phyloP scores from a whole-genome alignment of 371 early-diverging fungal species.

The Haplosporangium sp. region DNA sequence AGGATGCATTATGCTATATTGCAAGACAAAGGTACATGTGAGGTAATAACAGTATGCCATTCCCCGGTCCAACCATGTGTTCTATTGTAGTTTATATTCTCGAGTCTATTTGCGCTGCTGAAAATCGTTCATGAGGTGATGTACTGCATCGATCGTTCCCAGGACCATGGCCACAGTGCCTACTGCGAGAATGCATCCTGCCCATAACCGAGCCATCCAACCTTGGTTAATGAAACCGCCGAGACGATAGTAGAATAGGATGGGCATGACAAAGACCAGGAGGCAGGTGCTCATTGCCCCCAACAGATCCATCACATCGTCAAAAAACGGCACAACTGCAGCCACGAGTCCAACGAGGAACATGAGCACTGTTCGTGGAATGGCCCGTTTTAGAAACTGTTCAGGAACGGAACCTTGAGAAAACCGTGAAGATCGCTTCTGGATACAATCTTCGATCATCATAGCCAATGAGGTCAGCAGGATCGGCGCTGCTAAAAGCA shows the following conservation, averaged over 20 bases:
- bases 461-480: slow-evolving; percentile 61
- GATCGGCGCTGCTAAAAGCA: slow-evolving; percentile 66
- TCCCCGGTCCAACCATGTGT: too few relatives aligned
- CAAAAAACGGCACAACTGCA: slow-evolving; percentile 74
- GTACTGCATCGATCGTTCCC: slow-evolving; percentile 69
- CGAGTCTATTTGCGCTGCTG: background rate
- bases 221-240: slow-evolving; percentile 64
- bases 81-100: too few relatives aligned
- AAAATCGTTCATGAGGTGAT: slow-evolving; percentile 62
- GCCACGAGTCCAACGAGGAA: slow-evolving; percentile 62
- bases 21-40: too few relatives aligned
- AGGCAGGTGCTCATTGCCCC: slow-evolving; percentile 75
- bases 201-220: slow-evolving; percentile 58
- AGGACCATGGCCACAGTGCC: slow-evolving; percentile 73
- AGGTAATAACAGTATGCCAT: too few relatives aligned
- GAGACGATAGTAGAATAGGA: slow-evolving; percentile 71
- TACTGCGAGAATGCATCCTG: slow-evolving; percentile 60
- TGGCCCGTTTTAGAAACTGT: slow-evolving; percentile 59
- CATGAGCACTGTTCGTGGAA: slow-evolving; percentile 60
- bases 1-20: too few relatives aligned
- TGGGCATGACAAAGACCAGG: slow-evolving; percentile 76
- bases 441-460: slow-evolving; percentile 42
- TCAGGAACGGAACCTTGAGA: slow-evolving; percentile 6
- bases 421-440: slow-evolving; percentile 6
- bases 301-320: slow-evolving; percentile 78